phyloP scores from a whole-genome alignment of 306 rosid species.

The Quercus variabilis region DNA sequence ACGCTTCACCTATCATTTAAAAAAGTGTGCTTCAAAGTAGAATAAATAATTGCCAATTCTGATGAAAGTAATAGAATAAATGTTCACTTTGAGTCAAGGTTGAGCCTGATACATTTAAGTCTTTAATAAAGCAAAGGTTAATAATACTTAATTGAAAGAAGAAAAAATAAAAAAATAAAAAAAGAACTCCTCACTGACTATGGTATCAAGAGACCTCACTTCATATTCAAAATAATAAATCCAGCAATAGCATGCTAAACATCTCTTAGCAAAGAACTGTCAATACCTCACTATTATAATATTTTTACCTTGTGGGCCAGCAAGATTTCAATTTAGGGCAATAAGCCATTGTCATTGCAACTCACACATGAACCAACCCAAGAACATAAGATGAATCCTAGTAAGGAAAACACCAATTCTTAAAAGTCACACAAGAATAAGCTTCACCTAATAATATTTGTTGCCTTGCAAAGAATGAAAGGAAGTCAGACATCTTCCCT shows the following conservation, averaged over 20 bases:
- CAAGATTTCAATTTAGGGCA: background rate
- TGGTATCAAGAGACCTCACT: background rate
- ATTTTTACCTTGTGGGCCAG: background rate
- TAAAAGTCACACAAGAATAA: background rate
- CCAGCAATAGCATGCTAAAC: background rate
- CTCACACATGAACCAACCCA: no score
- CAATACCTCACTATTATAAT: background rate
- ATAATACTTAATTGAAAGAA: background rate
- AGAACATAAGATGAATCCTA: no score
- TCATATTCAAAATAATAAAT: background rate
- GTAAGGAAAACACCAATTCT: background rate
- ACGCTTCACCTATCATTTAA: background rate
- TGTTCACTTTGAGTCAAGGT: background rate
- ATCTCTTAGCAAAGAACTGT: background rate
- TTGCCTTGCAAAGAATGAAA: background rate
- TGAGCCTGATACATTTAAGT: background rate
- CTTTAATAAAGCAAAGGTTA: background rate
- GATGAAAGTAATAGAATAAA: background rate
- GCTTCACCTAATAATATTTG: background rate
- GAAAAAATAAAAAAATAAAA: no score
- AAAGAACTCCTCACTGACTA: background rate
- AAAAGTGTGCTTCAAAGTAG: background rate
- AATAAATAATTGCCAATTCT: background rate
- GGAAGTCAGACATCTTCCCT: background rate
- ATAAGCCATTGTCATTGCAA: background rate